Evolutionary conservation across 2,329 filamentous ascomycete species (phyloP).

Genomic region (Cladophialophora exuberans): DNA sequence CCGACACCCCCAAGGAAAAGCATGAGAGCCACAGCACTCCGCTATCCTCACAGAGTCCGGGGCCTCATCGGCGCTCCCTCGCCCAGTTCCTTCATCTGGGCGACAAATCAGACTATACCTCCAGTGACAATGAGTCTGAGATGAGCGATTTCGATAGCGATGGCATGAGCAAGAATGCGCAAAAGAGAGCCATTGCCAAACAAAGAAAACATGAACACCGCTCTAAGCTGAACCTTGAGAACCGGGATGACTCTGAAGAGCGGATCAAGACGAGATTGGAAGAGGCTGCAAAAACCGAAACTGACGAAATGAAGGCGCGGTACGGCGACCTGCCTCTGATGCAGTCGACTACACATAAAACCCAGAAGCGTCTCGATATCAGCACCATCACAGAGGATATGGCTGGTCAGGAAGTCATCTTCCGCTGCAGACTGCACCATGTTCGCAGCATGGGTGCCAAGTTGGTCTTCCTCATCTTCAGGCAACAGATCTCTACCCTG

Average conservation of each 20-base stretch:
- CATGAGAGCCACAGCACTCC: slow-evolving; percentile 24
- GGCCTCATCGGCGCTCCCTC: slow-evolving; percentile 46
- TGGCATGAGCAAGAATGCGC: slow-evolving; percentile 49
- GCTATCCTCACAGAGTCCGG: slow-evolving; percentile 33
- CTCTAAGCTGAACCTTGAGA: slow-evolving; percentile 48
- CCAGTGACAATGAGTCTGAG: slow-evolving; percentile 42
- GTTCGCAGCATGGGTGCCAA: slow-evolving; percentile 79
- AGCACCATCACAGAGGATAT: slow-evolving; percentile 56
- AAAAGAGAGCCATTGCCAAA: slow-evolving; percentile 47
- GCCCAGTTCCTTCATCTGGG: slow-evolving; percentile 42
- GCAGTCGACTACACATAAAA: slow-evolving; percentile 57
- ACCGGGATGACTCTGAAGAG: slow-evolving; percentile 45
- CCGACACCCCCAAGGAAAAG: slow-evolving; percentile 28
- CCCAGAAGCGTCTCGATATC: slow-evolving; percentile 54
- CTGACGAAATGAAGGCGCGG: slow-evolving; percentile 60
- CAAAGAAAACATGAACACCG: slow-evolving; percentile 43
- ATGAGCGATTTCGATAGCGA: slow-evolving; percentile 41
- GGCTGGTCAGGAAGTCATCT: slow-evolving; percentile 64
- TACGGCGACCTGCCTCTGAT: slow-evolving; percentile 64
- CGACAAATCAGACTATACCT: slow-evolving; percentile 40
- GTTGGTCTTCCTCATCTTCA: slow-evolving; percentile 82
- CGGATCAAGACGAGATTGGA: slow-evolving; percentile 48
- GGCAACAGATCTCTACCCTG: slow-evolving; percentile 80
- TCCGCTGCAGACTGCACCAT: slow-evolving; percentile 75
- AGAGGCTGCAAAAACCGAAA: slow-evolving; percentile 58